These are phyloP conservation scores for Lactarius psammicola DNA, from an alignment of 768 basidiomycete genomes.

Conservation along the genomic window DNA sequence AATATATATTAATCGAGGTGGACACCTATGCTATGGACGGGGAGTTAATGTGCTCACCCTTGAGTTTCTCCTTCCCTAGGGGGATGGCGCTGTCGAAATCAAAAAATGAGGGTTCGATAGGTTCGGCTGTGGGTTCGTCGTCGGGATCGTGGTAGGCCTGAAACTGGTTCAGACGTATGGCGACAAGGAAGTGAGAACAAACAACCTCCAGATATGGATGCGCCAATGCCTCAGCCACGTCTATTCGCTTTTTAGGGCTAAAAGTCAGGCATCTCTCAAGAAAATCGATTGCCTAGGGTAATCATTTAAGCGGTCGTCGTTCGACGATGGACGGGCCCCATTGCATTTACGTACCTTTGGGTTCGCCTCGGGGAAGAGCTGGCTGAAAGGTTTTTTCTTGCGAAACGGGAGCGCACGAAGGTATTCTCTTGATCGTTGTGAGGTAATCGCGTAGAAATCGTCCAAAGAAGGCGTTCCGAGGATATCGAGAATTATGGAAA, in stretches of 20 bases:
- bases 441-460: slow-evolving; percentile 92
- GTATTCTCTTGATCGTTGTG: slow-evolving; percentile 76
- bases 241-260: slow-evolving; percentile 83
- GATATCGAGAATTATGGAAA: slow-evolving; percentile 91
- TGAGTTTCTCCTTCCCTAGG: slow-evolving; percentile 64
- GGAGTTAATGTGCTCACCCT: slow-evolving; percentile 45
- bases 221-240: slow-evolving; percentile 80
- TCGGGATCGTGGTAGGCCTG: slow-evolving; percentile 86
- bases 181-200: slow-evolving; percentile 10
- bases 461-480: slow-evolving; percentile 89
- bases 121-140: slow-evolving; percentile 82
- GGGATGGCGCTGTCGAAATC: slow-evolving; percentile 75
- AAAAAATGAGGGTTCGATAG: slow-evolving; percentile 75
- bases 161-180: slow-evolving; percentile 4
- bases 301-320: slow-evolving; percentile 2
- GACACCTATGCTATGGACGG: neutral
- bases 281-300: slow-evolving; percentile 62
- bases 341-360: slow-evolving; percentile 46
- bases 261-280: slow-evolving; percentile 81
- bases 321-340: neutral
- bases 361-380: slow-evolving; percentile 75
- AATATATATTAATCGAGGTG: neutral
- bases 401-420: slow-evolving; percentile 87
- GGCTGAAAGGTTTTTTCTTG: slow-evolving; percentile 67
- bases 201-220: slow-evolving; percentile 86